These are phyloP conservation scores for Entelexis sorbosivorans DNA, from an alignment of 1,139 yeast genomes.

Conservation along the genomic window DNA sequence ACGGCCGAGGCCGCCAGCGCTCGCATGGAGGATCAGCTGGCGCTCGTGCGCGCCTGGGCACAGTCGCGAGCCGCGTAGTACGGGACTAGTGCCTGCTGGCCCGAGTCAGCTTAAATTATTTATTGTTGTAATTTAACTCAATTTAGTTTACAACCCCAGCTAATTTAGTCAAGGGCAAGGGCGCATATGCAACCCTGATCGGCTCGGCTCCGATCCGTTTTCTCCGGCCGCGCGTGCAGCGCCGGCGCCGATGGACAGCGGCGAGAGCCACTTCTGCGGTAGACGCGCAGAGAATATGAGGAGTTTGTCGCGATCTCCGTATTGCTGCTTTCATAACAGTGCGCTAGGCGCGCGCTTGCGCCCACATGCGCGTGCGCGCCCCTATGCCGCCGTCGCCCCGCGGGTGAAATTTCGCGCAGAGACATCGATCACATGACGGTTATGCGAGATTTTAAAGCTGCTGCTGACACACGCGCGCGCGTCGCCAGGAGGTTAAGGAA, in stretches of 20 bases:
- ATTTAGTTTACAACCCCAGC: neutral
- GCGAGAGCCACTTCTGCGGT: too few relatives aligned
- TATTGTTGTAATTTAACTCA: neutral
- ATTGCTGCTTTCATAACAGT: too few relatives aligned
- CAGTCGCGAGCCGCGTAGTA: neutral
- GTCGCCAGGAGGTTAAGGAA: neutral
- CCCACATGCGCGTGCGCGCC: too few relatives aligned
- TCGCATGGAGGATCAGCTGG: conserved; percentile 1
- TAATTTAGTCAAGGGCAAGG: neutral
- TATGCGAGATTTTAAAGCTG: neutral
- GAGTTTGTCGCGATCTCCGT: too few relatives aligned
- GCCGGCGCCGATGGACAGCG: too few relatives aligned
- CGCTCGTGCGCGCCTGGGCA: neutral
- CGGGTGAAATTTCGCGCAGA: neutral
- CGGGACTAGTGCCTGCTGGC: too few relatives aligned
- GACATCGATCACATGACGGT: neutral
- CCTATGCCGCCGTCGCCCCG: too few relatives aligned
- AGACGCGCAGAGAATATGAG: too few relatives aligned
- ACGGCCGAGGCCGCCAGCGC: neutral
- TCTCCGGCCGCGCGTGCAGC: neutral
- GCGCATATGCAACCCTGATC: neutral
- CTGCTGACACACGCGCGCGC: conserved; percentile 6
- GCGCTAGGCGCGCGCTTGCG: too few relatives aligned
- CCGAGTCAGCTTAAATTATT: too few relatives aligned
- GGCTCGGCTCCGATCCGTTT: neutral